These are phyloP conservation scores for Polytolypa hystricis DNA, from an alignment of 2,329 filamentous ascomycete genomes.

Conservation along the genomic window DNA sequence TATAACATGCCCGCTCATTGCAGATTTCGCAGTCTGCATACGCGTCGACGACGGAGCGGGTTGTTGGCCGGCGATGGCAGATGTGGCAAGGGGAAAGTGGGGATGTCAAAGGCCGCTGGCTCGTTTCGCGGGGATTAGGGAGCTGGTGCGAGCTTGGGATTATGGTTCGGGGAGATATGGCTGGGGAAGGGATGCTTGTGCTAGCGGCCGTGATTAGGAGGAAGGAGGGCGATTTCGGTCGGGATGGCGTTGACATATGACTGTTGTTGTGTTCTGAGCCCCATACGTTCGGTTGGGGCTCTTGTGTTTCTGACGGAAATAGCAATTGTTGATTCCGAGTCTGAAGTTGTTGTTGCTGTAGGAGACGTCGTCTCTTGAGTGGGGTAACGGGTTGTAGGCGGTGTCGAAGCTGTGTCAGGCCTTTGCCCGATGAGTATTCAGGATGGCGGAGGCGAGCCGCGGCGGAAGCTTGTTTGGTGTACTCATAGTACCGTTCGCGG, in stretches of 20 bases:
- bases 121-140: slow-evolving; percentile 31
- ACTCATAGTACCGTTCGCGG: slow-evolving; percentile 11
- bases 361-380: slow-evolving; percentile 6
- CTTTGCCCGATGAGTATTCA: too few species aligned
- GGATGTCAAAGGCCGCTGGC: slow-evolving; percentile 30
- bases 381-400: slow-evolving; percentile 1
- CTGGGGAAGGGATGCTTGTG: slow-evolving; percentile 10
- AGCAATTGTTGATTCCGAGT: slow-evolving; percentile 12
- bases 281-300: too few species aligned
- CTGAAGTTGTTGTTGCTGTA: slow-evolving; percentile 11
- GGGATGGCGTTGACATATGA: not conserved
- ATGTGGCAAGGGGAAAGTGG: slow-evolving; percentile 30
- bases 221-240: slow-evolving; percentile 2
- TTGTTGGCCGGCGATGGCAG: slow-evolving; percentile 31
- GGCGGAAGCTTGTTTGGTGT: slow-evolving; percentile 5
- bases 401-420: not conserved
- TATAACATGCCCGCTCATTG: slow-evolving; percentile 29
- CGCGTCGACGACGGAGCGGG: slow-evolving; percentile 28
- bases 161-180: slow-evolving; percentile 2
- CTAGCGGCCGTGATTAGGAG: slow-evolving; percentile 12
- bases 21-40: slow-evolving; percentile 33
- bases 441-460: too few species aligned
- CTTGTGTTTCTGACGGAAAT: too few species aligned
- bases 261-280: not conserved
- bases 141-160: slow-evolving; percentile 1